These are phyloP conservation scores for Fusarium avenaceum DNA, from an alignment of 2,329 filamentous ascomycete species.

Conservation along the genomic window DNA sequence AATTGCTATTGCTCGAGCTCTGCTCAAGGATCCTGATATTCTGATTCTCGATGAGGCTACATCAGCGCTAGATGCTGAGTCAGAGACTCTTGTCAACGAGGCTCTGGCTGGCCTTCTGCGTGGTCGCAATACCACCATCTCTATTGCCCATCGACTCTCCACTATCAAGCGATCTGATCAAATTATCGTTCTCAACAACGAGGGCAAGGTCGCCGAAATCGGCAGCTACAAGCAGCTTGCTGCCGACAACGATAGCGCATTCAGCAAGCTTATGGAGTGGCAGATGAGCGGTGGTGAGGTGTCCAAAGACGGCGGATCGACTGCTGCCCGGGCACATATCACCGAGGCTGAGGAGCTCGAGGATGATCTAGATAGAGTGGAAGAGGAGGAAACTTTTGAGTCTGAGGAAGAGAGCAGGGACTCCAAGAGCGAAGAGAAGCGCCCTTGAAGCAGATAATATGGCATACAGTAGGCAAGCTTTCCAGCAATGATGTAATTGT, in stretches of 20 bases:
- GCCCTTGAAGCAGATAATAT: conserved; percentile 27
- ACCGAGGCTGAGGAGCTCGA: conserved; percentile 67
- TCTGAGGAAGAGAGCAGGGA: conserved; percentile 48
- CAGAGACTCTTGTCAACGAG: conserved; percentile 94
- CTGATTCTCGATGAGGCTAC: conserved; percentile 97
- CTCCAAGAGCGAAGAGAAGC: conserved; percentile 39
- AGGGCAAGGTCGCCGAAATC: conserved; percentile 91
- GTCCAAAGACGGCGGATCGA: conserved; percentile 56
- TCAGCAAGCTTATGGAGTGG: conserved; percentile 98
- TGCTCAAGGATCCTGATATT: conserved; percentile 97
- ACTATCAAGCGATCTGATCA: conserved; percentile 97
- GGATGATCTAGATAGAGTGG: conserved; percentile 60
- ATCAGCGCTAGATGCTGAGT: conserved; percentile 94
- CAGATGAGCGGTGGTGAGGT: conserved; percentile 90
- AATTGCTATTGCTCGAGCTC: conserved; percentile 93
- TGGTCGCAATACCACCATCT: conserved; percentile 95
- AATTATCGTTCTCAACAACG: conserved; percentile 89
- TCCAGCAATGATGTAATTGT: conserved; percentile 39
- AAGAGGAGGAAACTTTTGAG: conserved; percentile 53
- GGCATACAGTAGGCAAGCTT: conserved; percentile 15
- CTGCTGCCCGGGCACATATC: conserved; percentile 57
- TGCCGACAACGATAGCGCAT: conserved; percentile 81
- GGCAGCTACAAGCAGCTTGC: conserved; percentile 86
- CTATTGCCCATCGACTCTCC: conserved; percentile 93
- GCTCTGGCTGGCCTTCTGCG: conserved; percentile 84